phyloP scores from a whole-genome alignment of 2,329 filamentous ascomycete genomes.

The Colletotrichum camelliae region DNA sequence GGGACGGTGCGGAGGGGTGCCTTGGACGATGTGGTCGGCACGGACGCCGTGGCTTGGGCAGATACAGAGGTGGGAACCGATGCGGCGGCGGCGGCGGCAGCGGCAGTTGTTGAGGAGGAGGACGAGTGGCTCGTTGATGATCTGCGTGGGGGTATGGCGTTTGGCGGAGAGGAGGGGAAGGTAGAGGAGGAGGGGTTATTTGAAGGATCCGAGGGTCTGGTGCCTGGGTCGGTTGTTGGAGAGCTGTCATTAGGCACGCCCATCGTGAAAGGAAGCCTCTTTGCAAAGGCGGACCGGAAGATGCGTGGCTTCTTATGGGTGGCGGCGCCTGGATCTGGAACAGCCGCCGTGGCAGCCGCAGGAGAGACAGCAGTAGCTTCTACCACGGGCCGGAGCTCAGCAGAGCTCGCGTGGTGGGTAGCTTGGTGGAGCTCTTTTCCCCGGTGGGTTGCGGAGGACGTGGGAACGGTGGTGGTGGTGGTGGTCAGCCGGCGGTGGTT shows the following conservation, averaged over 20 bases:
- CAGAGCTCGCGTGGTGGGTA: constrained; percentile 8
- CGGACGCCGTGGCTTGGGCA: constrained; percentile 2
- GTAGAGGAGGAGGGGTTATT: constrained; percentile 17
- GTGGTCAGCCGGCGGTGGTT: neutral
- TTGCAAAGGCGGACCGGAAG: constrained; percentile 1
- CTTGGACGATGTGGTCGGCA: constrained; percentile 35
- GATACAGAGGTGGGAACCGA: neutral
- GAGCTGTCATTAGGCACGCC: constrained; percentile 3
- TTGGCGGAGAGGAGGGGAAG: constrained; percentile 50
- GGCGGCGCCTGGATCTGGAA: neutral
- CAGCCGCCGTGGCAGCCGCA: neutral
- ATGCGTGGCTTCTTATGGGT: constrained; percentile 9
- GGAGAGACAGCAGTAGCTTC: neutral
- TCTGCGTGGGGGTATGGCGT: constrained; percentile 74
- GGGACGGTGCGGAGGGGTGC: constrained; percentile 58
- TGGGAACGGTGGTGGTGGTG: neutral
- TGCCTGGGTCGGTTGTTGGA: constrained; percentile 2
- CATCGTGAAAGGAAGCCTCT: constrained; percentile 12
- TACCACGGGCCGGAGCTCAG: neutral
- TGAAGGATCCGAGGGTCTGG: constrained; percentile 11
- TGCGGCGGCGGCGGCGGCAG: constrained; percentile 8
- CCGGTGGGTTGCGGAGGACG: neutral
- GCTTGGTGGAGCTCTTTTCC: constrained; percentile 5
- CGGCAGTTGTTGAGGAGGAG: constrained; percentile 31
- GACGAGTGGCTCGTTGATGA: constrained; percentile 58